Conservation (phyloP, 2,329 filamentous ascomycete genomes). For the Colletotrichum graminicola region DNA sequence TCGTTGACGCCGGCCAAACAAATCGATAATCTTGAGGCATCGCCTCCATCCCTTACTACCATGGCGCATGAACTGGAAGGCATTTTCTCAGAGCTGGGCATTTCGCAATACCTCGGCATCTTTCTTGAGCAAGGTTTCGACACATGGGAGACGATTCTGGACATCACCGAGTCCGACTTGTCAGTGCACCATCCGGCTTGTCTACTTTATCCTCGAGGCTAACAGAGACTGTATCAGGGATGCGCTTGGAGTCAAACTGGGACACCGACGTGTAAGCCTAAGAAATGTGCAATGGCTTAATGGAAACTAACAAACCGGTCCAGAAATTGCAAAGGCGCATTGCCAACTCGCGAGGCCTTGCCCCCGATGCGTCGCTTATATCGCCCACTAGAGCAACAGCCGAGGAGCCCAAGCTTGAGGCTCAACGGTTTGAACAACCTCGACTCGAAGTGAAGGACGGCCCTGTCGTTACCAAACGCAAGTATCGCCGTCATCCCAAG, state of each 20-base stretch:
- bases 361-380: conserved; percentile 64
- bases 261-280: conserved; percentile 79
- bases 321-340: conserved; percentile 88
- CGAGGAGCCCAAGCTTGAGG: conserved; percentile 69
- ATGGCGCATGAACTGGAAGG: conserved; percentile 71
- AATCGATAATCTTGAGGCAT: background rate
- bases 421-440: conserved; percentile 62
- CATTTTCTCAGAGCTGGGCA: conserved; percentile 80
- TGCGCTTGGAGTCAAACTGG: conserved; percentile 81
- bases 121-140: conserved; percentile 87
- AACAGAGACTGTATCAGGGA: conserved; percentile 61
- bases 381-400: conserved; percentile 62
- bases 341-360: conserved; percentile 76
- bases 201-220: background rate
- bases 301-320: background rate
- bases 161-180: conserved; percentile 88
- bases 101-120: conserved; percentile 79
- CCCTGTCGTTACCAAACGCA: conserved; percentile 71
- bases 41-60: conserved; percentile 44
- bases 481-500: conserved; percentile 84
- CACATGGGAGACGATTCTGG: conserved; percentile 84
- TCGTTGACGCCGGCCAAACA: conserved; percentile 2
- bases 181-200: conserved; percentile 56
- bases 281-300: background rate
- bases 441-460: conserved; percentile 55